phyloP scores from a whole-genome alignment of 2,329 filamentous ascomycete genomes.

The Juglanconis sp. region DNA sequence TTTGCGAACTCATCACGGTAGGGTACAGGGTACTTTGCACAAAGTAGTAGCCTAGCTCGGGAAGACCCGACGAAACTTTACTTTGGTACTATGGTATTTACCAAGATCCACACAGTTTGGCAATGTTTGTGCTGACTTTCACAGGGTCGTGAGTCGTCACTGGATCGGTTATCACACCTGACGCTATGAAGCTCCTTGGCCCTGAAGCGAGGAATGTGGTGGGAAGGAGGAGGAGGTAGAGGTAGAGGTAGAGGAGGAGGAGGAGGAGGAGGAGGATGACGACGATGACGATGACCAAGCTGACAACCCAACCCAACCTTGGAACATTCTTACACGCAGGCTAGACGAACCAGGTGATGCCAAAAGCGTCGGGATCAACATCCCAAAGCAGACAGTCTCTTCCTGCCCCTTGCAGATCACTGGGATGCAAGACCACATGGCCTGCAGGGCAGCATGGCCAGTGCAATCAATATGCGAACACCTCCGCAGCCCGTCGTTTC shows the following conservation, averaged over 20 bases:
- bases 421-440: neutral
- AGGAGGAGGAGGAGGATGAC: too few relatives aligned
- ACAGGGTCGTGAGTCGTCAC: neutral
- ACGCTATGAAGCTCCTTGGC: too few relatives aligned
- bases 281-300: too few relatives aligned
- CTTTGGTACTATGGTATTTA: neutral
- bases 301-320: too few relatives aligned
- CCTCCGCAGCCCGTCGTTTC: neutral
- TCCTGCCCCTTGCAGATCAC: neutral
- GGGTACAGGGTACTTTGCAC: too few relatives aligned
- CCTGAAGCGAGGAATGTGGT: too few relatives aligned
- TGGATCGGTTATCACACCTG: too few relatives aligned
- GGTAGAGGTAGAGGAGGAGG: too few relatives aligned
- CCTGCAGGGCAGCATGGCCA: neutral
- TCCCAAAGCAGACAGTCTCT: neutral
- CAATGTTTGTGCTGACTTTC: too few relatives aligned
- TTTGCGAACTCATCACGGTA: too few relatives aligned
- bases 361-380: neutral
- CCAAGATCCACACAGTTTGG: constrained; percentile 7
- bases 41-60: constrained; percentile 12
- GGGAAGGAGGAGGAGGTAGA: too few relatives aligned
- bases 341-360: neutral
- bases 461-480: neutral
- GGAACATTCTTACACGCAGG: too few relatives aligned
- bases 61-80: constrained; percentile 5